Base-by-base conservation (phyloP, 768 basidiomycete genomes). In the Obba rivulosa region DNA sequence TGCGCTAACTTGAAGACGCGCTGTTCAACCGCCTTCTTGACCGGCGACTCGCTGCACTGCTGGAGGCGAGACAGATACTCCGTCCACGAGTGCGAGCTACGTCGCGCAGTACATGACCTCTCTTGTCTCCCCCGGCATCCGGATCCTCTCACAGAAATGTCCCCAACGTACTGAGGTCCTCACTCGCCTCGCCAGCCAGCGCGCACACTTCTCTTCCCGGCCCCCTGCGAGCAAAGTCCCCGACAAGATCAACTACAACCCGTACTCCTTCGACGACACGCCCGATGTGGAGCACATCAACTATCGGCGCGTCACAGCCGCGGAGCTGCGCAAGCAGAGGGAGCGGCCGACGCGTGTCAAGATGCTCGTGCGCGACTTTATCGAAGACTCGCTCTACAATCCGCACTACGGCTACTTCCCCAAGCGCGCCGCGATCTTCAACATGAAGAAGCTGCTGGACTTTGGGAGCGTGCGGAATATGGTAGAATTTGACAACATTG, bases 401-500 rank as follows among this genome's bases (percentile, higher is more conserved):
- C 94, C 92, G 3, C 71, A 94, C 66, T 98, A 99, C 62, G 96
- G 96, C 34, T 99, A 99, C 69, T 98, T 99, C 65, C 83, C 92
- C 24, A 87, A 87, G 58, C 87, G 92, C 60, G 95, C 89, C 1
- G 86, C 82, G 39, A 98, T 99, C 54, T 91, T 96, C 64, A 82
- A 83, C 34, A 72, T 80, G 1, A 71, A 79, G 14, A 73, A 79
- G 25, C 63, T 70, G 18, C 83, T 95, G 57, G 74, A 92, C 59
- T 96, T 97, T 63, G 58, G 66, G 8, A 60, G 66, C 2, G 70
- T 95, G 57, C 76, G 78, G 48, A 81, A 89, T 59, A 75, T 79
- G 14, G 71, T 74, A 0, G 81, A 90, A 50, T 97, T 97, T 55
- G 84, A 94, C 62, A 80, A 83, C 46, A 79, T 81, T 53, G 79